Conservation (phyloP, 306 rosid species). For the Abrus precatorius region DNA sequence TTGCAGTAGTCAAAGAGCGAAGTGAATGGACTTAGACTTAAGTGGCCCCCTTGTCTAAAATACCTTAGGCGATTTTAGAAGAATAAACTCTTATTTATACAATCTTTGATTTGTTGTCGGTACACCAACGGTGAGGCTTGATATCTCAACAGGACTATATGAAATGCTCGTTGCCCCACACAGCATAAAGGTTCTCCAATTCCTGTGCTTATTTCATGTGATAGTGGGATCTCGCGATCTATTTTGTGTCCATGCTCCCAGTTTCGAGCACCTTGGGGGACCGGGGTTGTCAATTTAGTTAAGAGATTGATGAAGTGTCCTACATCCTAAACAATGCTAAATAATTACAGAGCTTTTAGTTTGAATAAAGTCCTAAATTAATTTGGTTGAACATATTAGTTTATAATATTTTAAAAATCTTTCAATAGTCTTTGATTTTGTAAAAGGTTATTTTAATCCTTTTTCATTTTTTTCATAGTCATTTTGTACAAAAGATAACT, state of each 20-base stretch:
- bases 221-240: not conserved
- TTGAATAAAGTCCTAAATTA: not conserved
- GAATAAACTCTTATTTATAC: too few species aligned
- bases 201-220: not conserved
- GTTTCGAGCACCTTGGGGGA: conserved; percentile 22
- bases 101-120: too few species aligned
- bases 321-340: not conserved
- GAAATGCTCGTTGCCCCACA: conserved; percentile 11
- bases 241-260: conserved; percentile 13
- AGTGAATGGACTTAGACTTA: too few species aligned
- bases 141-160: not conserved
- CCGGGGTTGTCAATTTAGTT: not conserved
- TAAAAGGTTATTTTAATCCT: too few species aligned
- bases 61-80: too few species aligned
- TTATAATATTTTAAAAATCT: too few species aligned
- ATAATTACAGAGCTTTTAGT: not conserved
- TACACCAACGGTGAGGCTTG: too few species aligned
- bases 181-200: not conserved
- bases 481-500: too few species aligned
- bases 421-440: too few species aligned
- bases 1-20: conserved; percentile 7
- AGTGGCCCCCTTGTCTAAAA: too few species aligned
- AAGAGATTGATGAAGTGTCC: conserved; percentile 6
- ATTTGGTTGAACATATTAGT: too few species aligned
- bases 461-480: too few species aligned